Conservation (phyloP, 352 stramenopile genomes). For the Phytopythium vexans region DNA sequence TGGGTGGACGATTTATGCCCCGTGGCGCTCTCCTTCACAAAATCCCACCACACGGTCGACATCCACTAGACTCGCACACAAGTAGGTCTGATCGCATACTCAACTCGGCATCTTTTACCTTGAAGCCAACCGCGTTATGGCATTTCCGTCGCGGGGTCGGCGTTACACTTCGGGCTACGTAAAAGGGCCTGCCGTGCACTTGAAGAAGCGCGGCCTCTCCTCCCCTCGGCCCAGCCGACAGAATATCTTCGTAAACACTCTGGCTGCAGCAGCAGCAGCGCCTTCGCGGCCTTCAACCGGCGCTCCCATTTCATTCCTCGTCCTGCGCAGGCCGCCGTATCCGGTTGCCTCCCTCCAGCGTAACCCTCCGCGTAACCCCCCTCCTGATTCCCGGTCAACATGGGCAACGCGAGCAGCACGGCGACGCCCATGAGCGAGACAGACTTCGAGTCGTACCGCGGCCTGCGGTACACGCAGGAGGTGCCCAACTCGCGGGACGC, state of each 20-base stretch:
- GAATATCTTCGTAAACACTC: constrained; percentile 24
- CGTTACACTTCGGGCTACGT: constrained; percentile 1
- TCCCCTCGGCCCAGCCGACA: background rate
- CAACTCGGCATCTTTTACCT: background rate
- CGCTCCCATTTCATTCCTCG: constrained; percentile 1
- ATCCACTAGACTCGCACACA: too few relatives aligned
- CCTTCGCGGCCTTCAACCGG: background rate
- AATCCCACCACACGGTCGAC: too few relatives aligned
- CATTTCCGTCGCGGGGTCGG: background rate
- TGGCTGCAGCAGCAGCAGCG: background rate
- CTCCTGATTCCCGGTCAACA: constrained; percentile 6
- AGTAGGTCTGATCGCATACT: too few relatives aligned
- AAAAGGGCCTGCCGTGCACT: background rate
- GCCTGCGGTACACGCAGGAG: constrained; percentile 34
- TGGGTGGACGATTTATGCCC: too few relatives aligned
- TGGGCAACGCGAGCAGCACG: constrained; percentile 41
- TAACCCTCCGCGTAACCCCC: constrained; percentile 4
- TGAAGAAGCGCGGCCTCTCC: background rate
- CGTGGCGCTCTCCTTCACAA: too few relatives aligned
- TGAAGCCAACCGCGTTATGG: background rate
- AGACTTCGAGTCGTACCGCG: constrained; percentile 54
- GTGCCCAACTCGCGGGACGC: constrained; percentile 37
- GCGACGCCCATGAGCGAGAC: constrained; percentile 42
- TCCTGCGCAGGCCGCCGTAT: constrained; percentile 8
- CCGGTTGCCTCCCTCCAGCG: background rate